Conservation (phyloP, 352 stramenopile species). For the Peronospora belbahrii region DNA sequence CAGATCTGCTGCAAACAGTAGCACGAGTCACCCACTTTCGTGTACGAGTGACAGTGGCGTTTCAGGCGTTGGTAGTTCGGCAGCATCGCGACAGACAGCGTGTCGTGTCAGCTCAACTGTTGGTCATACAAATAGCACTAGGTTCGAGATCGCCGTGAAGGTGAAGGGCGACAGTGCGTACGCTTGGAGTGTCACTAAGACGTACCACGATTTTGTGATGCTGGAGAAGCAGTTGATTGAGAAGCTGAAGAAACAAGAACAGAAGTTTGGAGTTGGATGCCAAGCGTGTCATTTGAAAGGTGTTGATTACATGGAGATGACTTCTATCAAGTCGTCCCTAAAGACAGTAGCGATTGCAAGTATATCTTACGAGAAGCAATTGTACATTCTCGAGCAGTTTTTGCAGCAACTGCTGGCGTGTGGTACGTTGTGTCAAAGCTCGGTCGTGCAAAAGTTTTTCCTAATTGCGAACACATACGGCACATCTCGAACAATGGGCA, state of each 20-base stretch:
- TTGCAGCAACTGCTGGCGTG: conserved; percentile 62
- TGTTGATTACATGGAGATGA: conserved; percentile 64
- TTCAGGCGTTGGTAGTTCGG: conserved; percentile 1
- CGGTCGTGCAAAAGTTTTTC: conserved; percentile 67
- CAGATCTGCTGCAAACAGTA: conserved; percentile 1
- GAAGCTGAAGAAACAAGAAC: conserved; percentile 66
- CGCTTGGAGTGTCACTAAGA: conserved; percentile 65
- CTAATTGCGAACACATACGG: conserved; percentile 30
- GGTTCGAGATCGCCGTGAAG: conserved; percentile 59
- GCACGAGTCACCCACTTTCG: conserved; percentile 3
- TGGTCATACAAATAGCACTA: conserved; percentile 16
- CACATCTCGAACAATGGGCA: conserved; percentile 5
- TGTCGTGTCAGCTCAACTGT: conserved; percentile 8
- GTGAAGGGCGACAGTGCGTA: conserved; percentile 43
- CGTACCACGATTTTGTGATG: conserved; percentile 58
- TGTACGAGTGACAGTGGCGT: conserved; percentile 7
- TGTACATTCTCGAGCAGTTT: conserved; percentile 59
- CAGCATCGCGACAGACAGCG: neutral
- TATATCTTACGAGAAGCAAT: conserved; percentile 53
- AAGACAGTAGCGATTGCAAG: conserved; percentile 29
- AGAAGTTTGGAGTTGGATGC: conserved; percentile 40
- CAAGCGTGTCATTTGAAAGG: conserved; percentile 51
- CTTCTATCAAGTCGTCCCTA: conserved; percentile 36
- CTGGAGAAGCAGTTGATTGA: conserved; percentile 60
- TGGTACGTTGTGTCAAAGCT: conserved; percentile 70